Conservation (phyloP, 78 protist genomes). For the Bodo saltans region DNA sequence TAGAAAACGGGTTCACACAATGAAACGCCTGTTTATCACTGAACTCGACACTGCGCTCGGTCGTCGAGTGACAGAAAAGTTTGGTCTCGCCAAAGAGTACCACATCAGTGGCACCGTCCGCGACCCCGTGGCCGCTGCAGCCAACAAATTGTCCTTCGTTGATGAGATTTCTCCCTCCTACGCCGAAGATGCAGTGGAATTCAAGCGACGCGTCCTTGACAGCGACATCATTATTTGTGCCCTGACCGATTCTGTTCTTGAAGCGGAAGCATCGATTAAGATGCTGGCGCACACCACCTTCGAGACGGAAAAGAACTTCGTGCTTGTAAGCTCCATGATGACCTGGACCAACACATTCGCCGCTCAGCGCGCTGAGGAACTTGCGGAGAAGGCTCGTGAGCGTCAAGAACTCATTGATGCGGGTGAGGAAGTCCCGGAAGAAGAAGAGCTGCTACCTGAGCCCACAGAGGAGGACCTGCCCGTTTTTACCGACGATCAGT, state of each 20-base stretch:
- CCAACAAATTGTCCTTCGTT: too few species aligned
- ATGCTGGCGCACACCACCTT: background rate
- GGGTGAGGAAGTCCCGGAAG: background rate
- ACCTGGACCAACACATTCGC: conserved; percentile 27
- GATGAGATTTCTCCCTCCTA: background rate
- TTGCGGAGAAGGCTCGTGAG: background rate
- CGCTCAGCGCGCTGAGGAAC: background rate
- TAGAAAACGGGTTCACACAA: too few species aligned
- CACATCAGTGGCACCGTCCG: background rate
- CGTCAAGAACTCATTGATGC: background rate
- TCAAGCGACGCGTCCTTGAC: background rate
- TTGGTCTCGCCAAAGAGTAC: background rate
- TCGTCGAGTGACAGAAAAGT: background rate
- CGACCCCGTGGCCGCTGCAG: background rate
- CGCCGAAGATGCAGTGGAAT: background rate
- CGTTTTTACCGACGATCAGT: conserved; percentile 45
- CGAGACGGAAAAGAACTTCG: conserved; percentile 15
- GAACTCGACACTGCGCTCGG: background rate
- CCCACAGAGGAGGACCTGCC: conserved; percentile 17
- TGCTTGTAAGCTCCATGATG: conserved; percentile 24
- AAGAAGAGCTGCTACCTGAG: background rate
- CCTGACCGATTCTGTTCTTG: background rate
- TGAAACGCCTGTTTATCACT: background rate
- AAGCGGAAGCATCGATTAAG: background rate
- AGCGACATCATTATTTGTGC: conserved; percentile 4